These are phyloP conservation scores for Aurifilum marmelostoma DNA, from an alignment of 2,329 filamentous ascomycete species.

Conservation along the genomic window DNA sequence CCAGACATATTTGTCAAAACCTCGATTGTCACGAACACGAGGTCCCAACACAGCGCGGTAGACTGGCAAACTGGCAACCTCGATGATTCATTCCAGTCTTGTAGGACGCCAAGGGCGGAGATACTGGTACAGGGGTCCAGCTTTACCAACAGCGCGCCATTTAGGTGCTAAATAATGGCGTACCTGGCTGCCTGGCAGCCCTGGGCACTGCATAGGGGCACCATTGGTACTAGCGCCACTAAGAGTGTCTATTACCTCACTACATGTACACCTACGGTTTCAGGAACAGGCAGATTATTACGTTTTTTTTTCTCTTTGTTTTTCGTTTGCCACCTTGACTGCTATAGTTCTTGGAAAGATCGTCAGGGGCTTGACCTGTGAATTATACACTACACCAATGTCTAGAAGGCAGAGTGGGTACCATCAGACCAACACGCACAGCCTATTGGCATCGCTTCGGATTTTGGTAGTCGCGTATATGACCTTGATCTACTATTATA, in stretches of 20 bases:
- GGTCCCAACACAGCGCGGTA: neutral
- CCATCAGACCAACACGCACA: no score
- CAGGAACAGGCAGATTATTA: neutral
- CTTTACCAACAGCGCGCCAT: neutral
- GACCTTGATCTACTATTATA: neutral
- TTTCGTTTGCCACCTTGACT: no score
- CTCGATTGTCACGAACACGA: neutral
- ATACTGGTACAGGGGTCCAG: neutral
- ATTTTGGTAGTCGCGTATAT: neutral
- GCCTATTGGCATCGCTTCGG: no score
- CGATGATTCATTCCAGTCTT: constrained; percentile 11
- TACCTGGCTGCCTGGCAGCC: no score
- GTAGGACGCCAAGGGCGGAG: neutral
- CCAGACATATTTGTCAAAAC: neutral
- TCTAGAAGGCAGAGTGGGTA: no score
- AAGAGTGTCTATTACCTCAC: constrained; percentile 1
- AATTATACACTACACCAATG: no score
- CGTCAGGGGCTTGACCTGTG: neutral
- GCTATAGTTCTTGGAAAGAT: neutral
- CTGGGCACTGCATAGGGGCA: neutral
- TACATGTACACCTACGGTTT: neutral
- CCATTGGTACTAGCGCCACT: neutral
- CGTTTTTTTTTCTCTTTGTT: neutral
- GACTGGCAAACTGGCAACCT: neutral
- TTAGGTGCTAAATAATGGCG: no score